A percentile compares a stretch with the other conserved stretches of the same genome.
phyloP scores from a whole-genome alignment of 2,329 filamentous ascomycete species.

The Colletotrichum acutatum region DNA sequence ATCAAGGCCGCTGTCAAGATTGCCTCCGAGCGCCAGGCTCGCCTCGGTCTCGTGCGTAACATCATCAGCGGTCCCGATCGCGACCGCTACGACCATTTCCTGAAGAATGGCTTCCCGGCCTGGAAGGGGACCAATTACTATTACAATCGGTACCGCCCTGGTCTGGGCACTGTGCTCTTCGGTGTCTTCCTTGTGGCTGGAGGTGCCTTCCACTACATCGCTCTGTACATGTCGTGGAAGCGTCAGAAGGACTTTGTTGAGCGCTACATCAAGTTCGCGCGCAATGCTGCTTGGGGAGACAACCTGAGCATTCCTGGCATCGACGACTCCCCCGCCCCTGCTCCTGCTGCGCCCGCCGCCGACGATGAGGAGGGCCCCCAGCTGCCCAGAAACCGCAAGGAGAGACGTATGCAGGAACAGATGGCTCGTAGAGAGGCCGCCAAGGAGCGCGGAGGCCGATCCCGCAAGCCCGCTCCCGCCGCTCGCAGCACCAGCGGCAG shows the following conservation, averaged over 20 bases:
- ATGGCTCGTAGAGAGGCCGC: slow-evolving; percentile 76
- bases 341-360: slow-evolving; percentile 55
- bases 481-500: slow-evolving; percentile 44
- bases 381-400: slow-evolving; percentile 80
- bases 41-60: slow-evolving; percentile 85
- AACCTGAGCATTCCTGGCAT: slow-evolving; percentile 78
- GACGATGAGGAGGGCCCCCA: slow-evolving; percentile 60
- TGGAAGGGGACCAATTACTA: slow-evolving; percentile 99
- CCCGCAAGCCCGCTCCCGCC: slow-evolving; percentile 47
- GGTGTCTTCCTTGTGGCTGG: slow-evolving; percentile 86
- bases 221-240: slow-evolving; percentile 87
- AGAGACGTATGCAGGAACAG: slow-evolving; percentile 89
- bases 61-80: slow-evolving; percentile 85
- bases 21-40: slow-evolving; percentile 84
- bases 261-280: slow-evolving; percentile 89
- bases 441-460: slow-evolving; percentile 51
- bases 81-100: slow-evolving; percentile 94
- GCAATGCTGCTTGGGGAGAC: slow-evolving; percentile 90
- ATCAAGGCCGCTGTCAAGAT: slow-evolving; percentile 82
- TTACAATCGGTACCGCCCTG: slow-evolving; percentile 92
- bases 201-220: slow-evolving; percentile 87
- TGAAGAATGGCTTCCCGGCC: slow-evolving; percentile 90
- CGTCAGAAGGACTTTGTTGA: slow-evolving; percentile 92
- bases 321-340: slow-evolving; percentile 56
- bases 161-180: slow-evolving; percentile 83